Conservation (phyloP, 1,284 basidiomycete species). For the Ceratobasidium sp. region DNA sequence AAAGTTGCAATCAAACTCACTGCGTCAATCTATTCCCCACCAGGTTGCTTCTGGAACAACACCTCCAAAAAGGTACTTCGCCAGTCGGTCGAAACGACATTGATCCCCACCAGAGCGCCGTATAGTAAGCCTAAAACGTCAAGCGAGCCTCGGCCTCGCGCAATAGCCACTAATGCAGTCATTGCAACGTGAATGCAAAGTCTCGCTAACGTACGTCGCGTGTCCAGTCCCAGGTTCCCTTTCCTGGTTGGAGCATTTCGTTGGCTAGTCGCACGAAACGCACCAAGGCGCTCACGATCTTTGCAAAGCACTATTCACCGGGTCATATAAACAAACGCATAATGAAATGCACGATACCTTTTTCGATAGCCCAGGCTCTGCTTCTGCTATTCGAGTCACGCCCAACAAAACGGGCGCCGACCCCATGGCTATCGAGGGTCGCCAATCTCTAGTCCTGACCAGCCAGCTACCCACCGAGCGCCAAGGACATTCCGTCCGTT, state of each 20-base stretch:
- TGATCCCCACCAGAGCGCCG: constrained; percentile 6
- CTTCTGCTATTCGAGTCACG: constrained; percentile 66
- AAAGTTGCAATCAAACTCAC: neutral
- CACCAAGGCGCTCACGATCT: constrained; percentile 21
- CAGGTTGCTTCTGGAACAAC: constrained; percentile 8
- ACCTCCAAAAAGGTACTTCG: constrained; percentile 58
- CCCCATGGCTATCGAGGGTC: constrained; percentile 67
- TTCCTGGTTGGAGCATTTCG: constrained; percentile 63
- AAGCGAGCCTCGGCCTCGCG: neutral
- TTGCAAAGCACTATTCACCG: too few species aligned
- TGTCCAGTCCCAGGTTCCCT: constrained; percentile 66
- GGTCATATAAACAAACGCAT: constrained; percentile 62
- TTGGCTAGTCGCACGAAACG: constrained; percentile 65
- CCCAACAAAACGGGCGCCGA: constrained; percentile 68
- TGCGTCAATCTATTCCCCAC: constrained; percentile 11
- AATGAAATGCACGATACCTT: constrained; percentile 53
- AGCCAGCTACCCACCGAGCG: constrained; percentile 66
- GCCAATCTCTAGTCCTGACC: constrained; percentile 66
- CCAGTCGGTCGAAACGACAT: constrained; percentile 15
- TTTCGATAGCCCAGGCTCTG: constrained; percentile 58
- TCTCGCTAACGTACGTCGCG: constrained; percentile 66
- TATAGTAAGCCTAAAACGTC: neutral
- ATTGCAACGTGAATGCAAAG: constrained; percentile 65
- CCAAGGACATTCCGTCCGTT: constrained; percentile 57
- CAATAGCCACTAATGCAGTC: constrained; percentile 55